Conservation (phyloP, 768 basidiomycete genomes). For the Lentinus tigrinus region DNA sequence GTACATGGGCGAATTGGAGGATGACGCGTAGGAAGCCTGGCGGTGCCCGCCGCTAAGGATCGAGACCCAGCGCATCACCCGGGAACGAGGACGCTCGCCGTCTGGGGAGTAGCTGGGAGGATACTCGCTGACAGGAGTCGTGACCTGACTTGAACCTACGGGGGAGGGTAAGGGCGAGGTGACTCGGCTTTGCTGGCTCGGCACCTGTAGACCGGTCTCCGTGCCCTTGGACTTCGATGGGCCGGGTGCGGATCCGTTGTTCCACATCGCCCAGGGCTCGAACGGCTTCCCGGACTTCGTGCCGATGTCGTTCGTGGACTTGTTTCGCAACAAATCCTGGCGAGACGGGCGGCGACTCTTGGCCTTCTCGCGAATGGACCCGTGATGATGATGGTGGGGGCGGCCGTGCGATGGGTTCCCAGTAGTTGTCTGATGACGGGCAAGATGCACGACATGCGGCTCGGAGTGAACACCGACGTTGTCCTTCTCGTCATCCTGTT, state of each 20-base stretch:
- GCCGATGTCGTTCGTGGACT: slow-evolving; percentile 22
- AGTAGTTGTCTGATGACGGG: slow-evolving; percentile 12
- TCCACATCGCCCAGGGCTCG: slow-evolving; percentile 20
- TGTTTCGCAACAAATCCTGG: slow-evolving; percentile 14
- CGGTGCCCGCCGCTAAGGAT: slow-evolving; percentile 10
- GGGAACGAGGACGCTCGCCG: slow-evolving; percentile 24
- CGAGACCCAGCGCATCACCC: slow-evolving; percentile 14
- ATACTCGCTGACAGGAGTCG: slow-evolving; percentile 15
- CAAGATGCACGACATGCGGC: slow-evolving; percentile 23
- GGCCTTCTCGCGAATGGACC: slow-evolving; percentile 25
- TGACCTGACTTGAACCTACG: slow-evolving; percentile 25
- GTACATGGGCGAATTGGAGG: not conserved
- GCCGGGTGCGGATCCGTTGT: slow-evolving; percentile 22
- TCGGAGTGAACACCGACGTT: slow-evolving; percentile 33
- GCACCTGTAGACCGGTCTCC: slow-evolving; percentile 22
- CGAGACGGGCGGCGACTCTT: slow-evolving; percentile 24
- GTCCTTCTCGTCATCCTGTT: slow-evolving; percentile 22
- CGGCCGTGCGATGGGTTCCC: slow-evolving; percentile 20
- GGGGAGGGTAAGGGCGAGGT: slow-evolving; percentile 27
- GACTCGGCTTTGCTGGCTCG: slow-evolving; percentile 20
- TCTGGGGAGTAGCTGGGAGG: slow-evolving; percentile 14
- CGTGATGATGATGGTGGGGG: slow-evolving; percentile 10
- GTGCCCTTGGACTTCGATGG: slow-evolving; percentile 18
- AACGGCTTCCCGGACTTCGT: slow-evolving; percentile 9
- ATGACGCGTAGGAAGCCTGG: slow-evolving; percentile 6